A percentile compares a stretch with the other conserved stretches of the same genome.
These are phyloP conservation scores for Eugenia klotzschiana DNA, from an alignment of 441 rosid genomes.

Conservation along the genomic window DNA sequence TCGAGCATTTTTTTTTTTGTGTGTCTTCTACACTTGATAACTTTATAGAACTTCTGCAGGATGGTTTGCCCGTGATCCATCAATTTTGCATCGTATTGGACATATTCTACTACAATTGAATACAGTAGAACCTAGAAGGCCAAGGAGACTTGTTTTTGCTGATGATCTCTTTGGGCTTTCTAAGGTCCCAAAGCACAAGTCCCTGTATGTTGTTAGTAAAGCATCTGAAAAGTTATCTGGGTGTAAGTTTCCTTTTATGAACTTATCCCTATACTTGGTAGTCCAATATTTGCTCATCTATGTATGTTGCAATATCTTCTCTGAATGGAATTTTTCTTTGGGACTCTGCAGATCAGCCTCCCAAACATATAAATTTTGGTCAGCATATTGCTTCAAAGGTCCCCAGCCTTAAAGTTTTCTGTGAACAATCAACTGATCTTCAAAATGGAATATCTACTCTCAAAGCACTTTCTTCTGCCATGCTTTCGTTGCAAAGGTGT, in stretches of 20 bases:
- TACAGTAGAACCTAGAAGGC: constrained; percentile 43
- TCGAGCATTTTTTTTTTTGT: background rate
- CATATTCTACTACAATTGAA: constrained; percentile 52
- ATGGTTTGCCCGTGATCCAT: constrained; percentile 76
- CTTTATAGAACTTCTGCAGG: constrained; percentile 26
- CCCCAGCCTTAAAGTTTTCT: constrained; percentile 50
- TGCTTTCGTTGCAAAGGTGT: constrained; percentile 73
- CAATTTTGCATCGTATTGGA: constrained; percentile 56
- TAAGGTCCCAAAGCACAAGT: constrained; percentile 65
- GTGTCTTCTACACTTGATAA: background rate
- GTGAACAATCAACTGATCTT: constrained; percentile 27
- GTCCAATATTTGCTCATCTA: background rate
- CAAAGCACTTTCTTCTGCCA: constrained; percentile 63
- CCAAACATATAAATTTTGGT: constrained; percentile 48
- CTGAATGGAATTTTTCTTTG: constrained; percentile 3
- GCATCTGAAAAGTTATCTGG: constrained; percentile 68
- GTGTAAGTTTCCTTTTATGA: constrained; percentile 42
- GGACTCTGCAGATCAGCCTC: constrained; percentile 54
- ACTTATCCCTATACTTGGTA: background rate
- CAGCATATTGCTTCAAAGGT: constrained; percentile 55
- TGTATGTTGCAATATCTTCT: background rate
- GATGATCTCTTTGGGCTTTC: constrained; percentile 83
- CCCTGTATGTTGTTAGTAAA: constrained; percentile 51
- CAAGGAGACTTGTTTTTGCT: constrained; percentile 50
- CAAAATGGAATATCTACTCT: constrained; percentile 38